A percentile compares a stretch with the other conserved stretches of the same genome.
phyloP scores from a whole-genome alignment of 305 asterid species.

The Fraxinus nigra region DNA sequence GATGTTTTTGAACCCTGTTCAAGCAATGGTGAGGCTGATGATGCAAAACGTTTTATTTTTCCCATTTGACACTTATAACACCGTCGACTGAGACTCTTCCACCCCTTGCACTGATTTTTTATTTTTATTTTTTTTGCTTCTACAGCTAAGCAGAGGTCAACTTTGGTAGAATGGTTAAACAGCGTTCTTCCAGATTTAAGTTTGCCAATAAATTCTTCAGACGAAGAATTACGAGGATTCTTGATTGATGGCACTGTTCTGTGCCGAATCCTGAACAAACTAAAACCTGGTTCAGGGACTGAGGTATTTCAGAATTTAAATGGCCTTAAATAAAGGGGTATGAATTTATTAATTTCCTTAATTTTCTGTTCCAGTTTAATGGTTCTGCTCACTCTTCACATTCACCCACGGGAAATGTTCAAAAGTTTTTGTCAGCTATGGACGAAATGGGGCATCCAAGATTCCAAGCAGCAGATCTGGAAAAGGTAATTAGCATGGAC shows the following conservation, averaged over 20 bases:
- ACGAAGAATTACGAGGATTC: slow-evolving; percentile 61
- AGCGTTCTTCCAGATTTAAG: slow-evolving; percentile 54
- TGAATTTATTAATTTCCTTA: background rate
- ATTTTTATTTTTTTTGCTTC: slow-evolving; percentile 6
- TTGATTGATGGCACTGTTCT: slow-evolving; percentile 70
- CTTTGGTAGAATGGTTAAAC: slow-evolving; percentile 73
- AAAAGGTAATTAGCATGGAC: slow-evolving; percentile 46
- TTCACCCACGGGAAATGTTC: slow-evolving; percentile 38
- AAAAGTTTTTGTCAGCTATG: slow-evolving; percentile 66
- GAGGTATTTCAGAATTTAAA: slow-evolving; percentile 45
- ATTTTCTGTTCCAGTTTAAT: slow-evolving; percentile 30
- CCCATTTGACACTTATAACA: background rate
- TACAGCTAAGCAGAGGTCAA: slow-evolving; percentile 61
- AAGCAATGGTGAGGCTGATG: slow-evolving; percentile 48
- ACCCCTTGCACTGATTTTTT: background rate
- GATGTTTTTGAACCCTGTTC: slow-evolving; percentile 65
- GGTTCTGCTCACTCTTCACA: slow-evolving; percentile 38
- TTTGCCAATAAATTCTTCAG: slow-evolving; percentile 67
- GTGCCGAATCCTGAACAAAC: slow-evolving; percentile 61
- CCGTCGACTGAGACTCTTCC: slow-evolving; percentile 1
- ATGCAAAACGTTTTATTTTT: background rate
- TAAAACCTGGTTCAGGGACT: slow-evolving; percentile 72
- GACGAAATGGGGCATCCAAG: slow-evolving; percentile 64
- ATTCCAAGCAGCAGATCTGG: slow-evolving; percentile 68
- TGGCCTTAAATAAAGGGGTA: background rate